phyloP scores from a whole-genome alignment of 2,329 filamentous ascomycete genomes.

The Xylariaceae sp. region DNA sequence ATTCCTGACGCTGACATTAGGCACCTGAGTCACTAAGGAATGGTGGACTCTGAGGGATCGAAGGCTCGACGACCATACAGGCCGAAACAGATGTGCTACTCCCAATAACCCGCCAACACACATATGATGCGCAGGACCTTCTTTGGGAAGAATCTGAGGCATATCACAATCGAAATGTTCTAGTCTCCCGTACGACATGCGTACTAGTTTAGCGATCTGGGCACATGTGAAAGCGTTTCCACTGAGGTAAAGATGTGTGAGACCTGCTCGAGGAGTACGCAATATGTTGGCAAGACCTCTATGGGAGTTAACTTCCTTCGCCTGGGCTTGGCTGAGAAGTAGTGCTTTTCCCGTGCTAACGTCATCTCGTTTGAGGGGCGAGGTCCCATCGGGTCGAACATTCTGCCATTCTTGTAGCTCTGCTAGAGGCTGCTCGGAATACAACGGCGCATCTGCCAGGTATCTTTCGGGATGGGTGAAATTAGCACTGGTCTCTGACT shows the following conservation, averaged over 20 bases:
- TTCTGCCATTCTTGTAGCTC: slow-evolving; percentile 27
- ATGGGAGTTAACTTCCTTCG: slow-evolving; percentile 5
- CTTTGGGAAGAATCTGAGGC: slow-evolving; percentile 8
- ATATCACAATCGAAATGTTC: slow-evolving; percentile 52
- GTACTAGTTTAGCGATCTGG: slow-evolving; percentile 44
- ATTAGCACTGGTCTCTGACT: slow-evolving; percentile 44
- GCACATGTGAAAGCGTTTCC: slow-evolving; percentile 45
- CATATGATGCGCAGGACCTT: slow-evolving; percentile 30
- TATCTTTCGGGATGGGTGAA: slow-evolving; percentile 48
- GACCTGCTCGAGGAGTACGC: slow-evolving; percentile 29
- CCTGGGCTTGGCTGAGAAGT: slow-evolving; percentile 19
- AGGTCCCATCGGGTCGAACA: slow-evolving; percentile 37
- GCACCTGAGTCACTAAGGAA: slow-evolving; percentile 56
- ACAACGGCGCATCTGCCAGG: slow-evolving; percentile 48
- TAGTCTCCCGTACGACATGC: slow-evolving; percentile 43
- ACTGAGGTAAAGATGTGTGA: slow-evolving; percentile 57
- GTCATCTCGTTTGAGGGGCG: slow-evolving; percentile 32
- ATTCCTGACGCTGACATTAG: slow-evolving; percentile 39
- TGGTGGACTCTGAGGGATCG: slow-evolving; percentile 56
- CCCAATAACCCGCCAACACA: slow-evolving; percentile 45
- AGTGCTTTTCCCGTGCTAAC: slow-evolving; percentile 30
- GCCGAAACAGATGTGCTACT: slow-evolving; percentile 47
- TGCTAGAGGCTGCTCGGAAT: slow-evolving; percentile 25
- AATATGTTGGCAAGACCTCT: slow-evolving; percentile 22
- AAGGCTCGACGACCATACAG: slow-evolving; percentile 52